A percentile compares a stretch with the other conserved stretches of the same genome.
phyloP scores from a whole-genome alignment of 1,284 basidiomycete species.

The Crucibulum cyathiforme region DNA sequence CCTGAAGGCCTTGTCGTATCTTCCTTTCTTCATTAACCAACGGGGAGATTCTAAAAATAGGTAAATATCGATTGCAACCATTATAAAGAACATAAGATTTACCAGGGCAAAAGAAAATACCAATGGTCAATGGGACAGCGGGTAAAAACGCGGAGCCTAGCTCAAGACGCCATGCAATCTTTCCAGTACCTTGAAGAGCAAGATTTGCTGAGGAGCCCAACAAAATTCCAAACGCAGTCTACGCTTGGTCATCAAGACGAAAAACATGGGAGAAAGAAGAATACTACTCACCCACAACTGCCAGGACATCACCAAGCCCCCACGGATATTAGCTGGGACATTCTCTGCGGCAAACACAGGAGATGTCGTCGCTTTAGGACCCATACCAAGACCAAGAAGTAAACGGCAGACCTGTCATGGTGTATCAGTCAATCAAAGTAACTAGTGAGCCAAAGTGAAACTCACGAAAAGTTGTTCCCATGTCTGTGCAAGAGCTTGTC shows the following conservation, averaged over 20 bases:
- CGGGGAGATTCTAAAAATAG: conserved; percentile 57
- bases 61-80: not conserved
- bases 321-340: conserved; percentile 67
- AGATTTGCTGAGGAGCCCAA: conserved; percentile 60
- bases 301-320: conserved; percentile 76
- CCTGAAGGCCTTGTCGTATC: conserved; percentile 61
- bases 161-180: conserved; percentile 65
- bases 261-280: not conserved
- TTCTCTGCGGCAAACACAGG: conserved; percentile 68
- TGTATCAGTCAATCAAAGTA: not conserved
- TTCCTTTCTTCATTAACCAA: conserved; percentile 74
- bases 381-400: conserved; percentile 72
- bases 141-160: conserved; percentile 61
- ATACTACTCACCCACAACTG: conserved; percentile 56
- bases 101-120: conserved; percentile 61
- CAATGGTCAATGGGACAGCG: conserved; percentile 53
- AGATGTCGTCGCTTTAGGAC: conserved; percentile 67
- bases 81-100: conserved; percentile 10
- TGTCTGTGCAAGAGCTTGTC: conserved; percentile 58
- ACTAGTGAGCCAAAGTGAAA: conserved; percentile 5
- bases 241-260: not conserved
- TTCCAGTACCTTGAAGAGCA: conserved; percentile 47
- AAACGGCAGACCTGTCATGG: conserved; percentile 53
- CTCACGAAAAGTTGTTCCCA: conserved; percentile 57
- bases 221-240: conserved; percentile 65